Evolutionary conservation across 805 yeast species (phyloP).

Genomic region (Komagataella ulmi): DNA sequence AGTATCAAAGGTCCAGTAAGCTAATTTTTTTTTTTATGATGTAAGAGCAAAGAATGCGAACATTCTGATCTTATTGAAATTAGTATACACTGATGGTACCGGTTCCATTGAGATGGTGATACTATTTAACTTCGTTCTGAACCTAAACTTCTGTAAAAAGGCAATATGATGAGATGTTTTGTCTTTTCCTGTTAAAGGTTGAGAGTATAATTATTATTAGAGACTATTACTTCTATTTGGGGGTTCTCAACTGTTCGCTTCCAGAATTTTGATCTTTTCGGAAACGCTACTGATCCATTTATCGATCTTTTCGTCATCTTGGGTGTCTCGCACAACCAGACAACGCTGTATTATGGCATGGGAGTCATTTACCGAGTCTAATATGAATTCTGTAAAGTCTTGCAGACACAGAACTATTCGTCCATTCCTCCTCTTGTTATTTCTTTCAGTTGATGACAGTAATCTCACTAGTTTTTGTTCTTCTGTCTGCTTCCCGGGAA

Average conservation of each 20-base stretch:
- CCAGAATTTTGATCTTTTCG: neutral
- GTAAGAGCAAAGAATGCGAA: no score
- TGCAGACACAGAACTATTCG: neutral
- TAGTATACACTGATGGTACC: no score
- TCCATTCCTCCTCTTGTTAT: neutral
- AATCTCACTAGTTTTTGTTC: neutral
- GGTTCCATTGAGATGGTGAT: no score
- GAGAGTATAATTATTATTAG: neutral
- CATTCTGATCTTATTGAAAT: no score
- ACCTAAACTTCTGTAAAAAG: no score
- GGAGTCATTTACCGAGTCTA: neutral
- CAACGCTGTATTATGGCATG: neutral
- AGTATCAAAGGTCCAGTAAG: no score
- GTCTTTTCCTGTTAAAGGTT: no score
- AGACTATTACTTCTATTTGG: neutral
- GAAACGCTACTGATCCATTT: neutral
- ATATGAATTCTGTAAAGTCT: neutral
- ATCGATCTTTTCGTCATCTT: neutral
- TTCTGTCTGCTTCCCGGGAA: neutral
- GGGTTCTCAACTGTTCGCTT: neutral
- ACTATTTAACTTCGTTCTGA: no score
- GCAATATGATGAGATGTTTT: no score
- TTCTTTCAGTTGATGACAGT: neutral
- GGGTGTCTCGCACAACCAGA: neutral
- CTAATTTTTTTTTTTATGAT: no score